Base-by-base conservation (phyloP, 140 eudicot species). In the Ambrosia hybrid region DNA sequence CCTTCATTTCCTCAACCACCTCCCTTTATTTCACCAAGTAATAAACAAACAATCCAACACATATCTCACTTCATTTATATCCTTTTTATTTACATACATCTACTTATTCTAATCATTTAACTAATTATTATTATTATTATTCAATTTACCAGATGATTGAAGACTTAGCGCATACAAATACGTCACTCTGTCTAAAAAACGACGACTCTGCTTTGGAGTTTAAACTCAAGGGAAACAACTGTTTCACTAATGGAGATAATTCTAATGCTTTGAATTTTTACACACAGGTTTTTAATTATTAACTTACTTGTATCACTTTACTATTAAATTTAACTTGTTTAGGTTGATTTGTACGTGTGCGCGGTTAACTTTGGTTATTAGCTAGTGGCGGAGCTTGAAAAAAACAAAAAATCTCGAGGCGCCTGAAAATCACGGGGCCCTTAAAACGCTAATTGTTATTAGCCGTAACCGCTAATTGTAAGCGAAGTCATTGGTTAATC, bases 1-100 rank as follows among this genome's bases (percentile, higher is more conserved):
- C 63, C 81, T 74, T 73, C 68, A 87, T 9, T 90, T 87, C 83
- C 75, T 90, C 57, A 66, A 73, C 9, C 84, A 84, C 10, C 59
- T 75, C 39, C 96, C 97, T 39, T 85, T 49, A 17, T 94, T 94
- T 70, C 96, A 90, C 78, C 96, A 91, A 65, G 99, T 92, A 79
- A 70, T 62, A 39, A 0, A 41, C 51, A 6, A 21, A 21, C 30
- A 21, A 21, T 21, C 30, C 30, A 21, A 21, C 30, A 21, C 30
- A 21, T 21, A 21, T 21, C 30, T 21, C 30, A 21, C 30, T 21
- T 21, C 30, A 21, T 21, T 21, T 21, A 21, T 21, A 0, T 1
- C 30, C 1, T 21, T 21, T 21, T 21, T 21, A 21, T 21, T 21
- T 21, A 21, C 30, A 21, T 21, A 21, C 30, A 21, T 21, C 30